phyloP scores from a whole-genome alignment of 495 filamentous ascomycete species.

The Xylaria bambusicola region DNA sequence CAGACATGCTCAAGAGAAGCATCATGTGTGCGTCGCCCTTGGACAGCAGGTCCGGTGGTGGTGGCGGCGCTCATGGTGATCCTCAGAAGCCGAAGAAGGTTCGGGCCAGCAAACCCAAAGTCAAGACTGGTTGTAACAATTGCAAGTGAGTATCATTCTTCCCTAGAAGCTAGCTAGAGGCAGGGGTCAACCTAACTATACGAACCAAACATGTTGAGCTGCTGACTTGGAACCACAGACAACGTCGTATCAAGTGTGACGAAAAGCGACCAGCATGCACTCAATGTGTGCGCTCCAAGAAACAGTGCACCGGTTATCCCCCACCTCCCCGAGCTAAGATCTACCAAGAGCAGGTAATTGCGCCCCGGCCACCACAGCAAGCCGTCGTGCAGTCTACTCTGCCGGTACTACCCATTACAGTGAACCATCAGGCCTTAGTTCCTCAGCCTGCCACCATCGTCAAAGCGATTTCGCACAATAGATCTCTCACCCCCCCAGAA shows the following conservation, averaged over 20 bases:
- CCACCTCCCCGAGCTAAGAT: conserved; percentile 46
- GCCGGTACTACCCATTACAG: background rate
- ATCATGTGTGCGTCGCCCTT: conserved; percentile 4
- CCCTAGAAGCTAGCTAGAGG: too few relatives aligned
- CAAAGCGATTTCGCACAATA: background rate
- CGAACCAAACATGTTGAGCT: conserved; percentile 19
- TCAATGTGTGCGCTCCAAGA: conserved; percentile 56
- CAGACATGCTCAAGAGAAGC: background rate
- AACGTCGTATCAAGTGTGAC: conserved; percentile 67
- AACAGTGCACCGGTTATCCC: conserved; percentile 53
- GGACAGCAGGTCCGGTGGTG: background rate
- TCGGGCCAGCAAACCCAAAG: conserved; percentile 51
- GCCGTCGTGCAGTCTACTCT: conserved; percentile 20
- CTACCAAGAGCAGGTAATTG: conserved; percentile 46
- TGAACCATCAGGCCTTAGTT: background rate
- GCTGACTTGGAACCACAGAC: conserved; percentile 40
- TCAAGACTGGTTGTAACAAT: conserved; percentile 57
- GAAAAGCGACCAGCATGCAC: conserved; percentile 61
- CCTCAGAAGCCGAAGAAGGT: conserved; percentile 35
- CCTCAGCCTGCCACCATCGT: background rate
- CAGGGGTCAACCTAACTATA: too few relatives aligned
- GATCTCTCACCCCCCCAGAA: conserved; percentile 13
- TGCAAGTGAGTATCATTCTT: conserved; percentile 61
- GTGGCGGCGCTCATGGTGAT: conserved; percentile 14
- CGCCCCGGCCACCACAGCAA: conserved; percentile 41